phyloP scores from a whole-genome alignment of 257 asterid species.

The Misopates orontium region DNA sequence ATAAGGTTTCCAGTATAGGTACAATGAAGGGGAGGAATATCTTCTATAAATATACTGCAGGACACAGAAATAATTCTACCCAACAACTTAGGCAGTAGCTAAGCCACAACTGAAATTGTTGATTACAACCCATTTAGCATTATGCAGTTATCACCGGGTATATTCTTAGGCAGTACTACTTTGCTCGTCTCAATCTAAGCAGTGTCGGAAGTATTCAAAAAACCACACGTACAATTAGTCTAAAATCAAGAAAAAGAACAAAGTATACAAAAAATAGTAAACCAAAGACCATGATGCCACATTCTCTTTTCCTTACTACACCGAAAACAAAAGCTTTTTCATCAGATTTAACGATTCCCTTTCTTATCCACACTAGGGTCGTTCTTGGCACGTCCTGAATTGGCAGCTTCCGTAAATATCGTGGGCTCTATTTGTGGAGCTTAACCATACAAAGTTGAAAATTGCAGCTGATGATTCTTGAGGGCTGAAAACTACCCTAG shows the following conservation, averaged over 20 bases:
- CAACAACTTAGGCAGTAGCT: neutral
- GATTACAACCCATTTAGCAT: neutral
- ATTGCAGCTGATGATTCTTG: neutral
- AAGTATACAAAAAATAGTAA: neutral
- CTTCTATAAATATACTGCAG: neutral
- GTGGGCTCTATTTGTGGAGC: too few relatives aligned
- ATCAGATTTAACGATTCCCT: too few relatives aligned
- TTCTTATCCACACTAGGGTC: too few relatives aligned
- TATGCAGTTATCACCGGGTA: neutral
- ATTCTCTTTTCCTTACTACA: neutral
- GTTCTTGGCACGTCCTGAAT: too few relatives aligned
- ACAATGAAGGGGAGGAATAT: constrained; percentile 1
- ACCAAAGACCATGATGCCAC: neutral
- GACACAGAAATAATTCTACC: too few relatives aligned
- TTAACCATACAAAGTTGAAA: too few relatives aligned
- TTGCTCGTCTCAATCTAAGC: too few relatives aligned
- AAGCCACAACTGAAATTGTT: neutral
- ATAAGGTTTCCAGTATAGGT: constrained; percentile 5
- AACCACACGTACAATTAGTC: neutral
- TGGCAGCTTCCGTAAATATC: too few relatives aligned
- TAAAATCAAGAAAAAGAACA: neutral
- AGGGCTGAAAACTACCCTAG: neutral
- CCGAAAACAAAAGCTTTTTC: neutral
- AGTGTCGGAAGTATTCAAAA: too few relatives aligned
- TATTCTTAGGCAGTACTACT: too few relatives aligned